Evolutionary conservation across 768 basidiomycete genomes (phyloP), one percentile per base, ranked within the genome.

Genomic region (Roridomyces roridus): DNA sequence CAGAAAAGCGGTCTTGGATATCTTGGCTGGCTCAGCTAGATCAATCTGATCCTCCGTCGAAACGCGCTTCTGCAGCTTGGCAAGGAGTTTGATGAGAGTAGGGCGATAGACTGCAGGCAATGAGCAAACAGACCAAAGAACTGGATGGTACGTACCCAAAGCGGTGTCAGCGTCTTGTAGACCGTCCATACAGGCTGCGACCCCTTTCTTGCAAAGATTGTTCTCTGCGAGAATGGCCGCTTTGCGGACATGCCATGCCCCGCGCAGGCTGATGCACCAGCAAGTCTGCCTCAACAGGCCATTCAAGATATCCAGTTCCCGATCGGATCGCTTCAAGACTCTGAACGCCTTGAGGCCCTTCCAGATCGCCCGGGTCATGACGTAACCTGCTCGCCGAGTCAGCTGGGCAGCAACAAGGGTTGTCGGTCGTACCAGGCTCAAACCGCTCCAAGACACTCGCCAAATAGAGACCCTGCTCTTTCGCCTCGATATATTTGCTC

Each of bases 91-190:
- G 28, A 57, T 31, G 17, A 57, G 43, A 21, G 48, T 6, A 3
- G 36, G 43, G 8, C 48, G 55, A 34, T 44, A 57, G 34, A 46
- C 55, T 57, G 44, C 18, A n/a, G 11, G 21, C n/a, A 29, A 36
- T 34, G 20, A 46, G 21, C 21, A 45, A n/a, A 42, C 24, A 24
- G 20, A 37, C 2, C n/a, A 17, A 21, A 8, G 21, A 18, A 21
- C 37, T 36, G 26, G 6, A 43, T 7, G 14, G 36, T 15, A 25
- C 56, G 24, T 24, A 58, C 56, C 39, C 12, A 42, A 23, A 37
- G 44, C 21, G 2, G 44, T 51, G 1, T 25, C 29, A 11, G 4
- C 4, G 34, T 58, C 56, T 9, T 2, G 10, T 3, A 58, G 9
- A 2, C 39, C 56, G 1, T 29, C 18, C n/a, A 1, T 25, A 11